Base-by-base conservation (phyloP, 164 flowering plant genomes). In the Saururus chinensis region DNA sequence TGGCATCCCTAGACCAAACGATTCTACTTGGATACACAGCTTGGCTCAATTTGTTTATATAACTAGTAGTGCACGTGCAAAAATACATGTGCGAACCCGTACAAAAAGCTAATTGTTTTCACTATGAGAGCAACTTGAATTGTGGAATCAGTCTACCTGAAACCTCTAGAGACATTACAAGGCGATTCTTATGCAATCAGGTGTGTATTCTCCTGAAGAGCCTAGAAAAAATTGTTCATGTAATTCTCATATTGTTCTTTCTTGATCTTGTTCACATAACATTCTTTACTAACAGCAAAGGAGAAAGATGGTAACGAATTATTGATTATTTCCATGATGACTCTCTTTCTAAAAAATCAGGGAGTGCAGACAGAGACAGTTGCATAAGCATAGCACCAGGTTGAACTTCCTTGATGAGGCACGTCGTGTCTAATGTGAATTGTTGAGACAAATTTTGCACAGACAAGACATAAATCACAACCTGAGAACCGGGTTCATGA, bases 331-430 rank as follows among this genome's bases (percentile, higher is more conserved):
- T 14, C 60, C 19, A 49, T 19, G 57, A 59, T 35, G 17, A 19
- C 7, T 62, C 63, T 73, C 65, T 40, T 70, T 41, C 26, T 59
- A 62, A 62, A 69, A n/a, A 48, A 41, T 69, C 72, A 26, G 21
- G 22, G 40, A 76, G 11, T 4, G 66, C 75, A 0, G 70, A 72
- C 22, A 51, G 60, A 40, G 80, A 76, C 21, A 83, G 73, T 62
- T 86, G 95, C 14, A 77, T 85, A 30, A 93, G 77, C 23, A 93
- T 92, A 0, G 81, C 93, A 51, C 82, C 87, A 1, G 99, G 99
- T 60, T 68, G 67, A 51, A 87, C 64, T 56, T 62, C 89, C 74
- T 77, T 81, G 51, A 93, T 83, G 12, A 93, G 69, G 65, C 60
- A 66, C 70, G 82, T 84, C 0, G 85, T 85, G 67, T 93, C 97